Evolutionary conservation across 306 rosid genomes (phyloP).

Genomic region (Gleditsia sinensis): DNA sequence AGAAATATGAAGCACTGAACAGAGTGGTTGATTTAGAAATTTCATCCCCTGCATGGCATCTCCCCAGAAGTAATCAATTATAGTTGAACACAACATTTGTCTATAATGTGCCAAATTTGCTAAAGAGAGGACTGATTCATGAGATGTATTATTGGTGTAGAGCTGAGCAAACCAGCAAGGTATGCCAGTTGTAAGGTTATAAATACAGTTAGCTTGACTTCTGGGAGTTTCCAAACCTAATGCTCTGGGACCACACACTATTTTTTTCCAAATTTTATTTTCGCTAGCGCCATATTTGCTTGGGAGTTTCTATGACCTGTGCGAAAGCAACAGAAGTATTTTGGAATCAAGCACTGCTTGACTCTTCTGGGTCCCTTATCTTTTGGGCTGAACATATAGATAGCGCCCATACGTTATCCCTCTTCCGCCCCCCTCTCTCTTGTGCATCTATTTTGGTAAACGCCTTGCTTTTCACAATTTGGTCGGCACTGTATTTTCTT

Average conservation of each 20-base stretch:
- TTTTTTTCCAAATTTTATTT: conserved; percentile 27
- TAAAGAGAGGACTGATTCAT: conserved; percentile 11
- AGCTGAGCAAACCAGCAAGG: conserved; percentile 16
- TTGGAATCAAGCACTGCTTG: neutral
- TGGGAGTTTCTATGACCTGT: neutral
- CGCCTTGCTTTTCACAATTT: neutral
- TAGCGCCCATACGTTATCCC: neutral
- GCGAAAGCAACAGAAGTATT: neutral
- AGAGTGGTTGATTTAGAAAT: conserved; percentile 23
- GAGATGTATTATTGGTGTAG: conserved; percentile 25
- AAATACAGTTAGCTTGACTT: conserved; percentile 15
- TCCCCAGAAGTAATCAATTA: conserved; percentile 11
- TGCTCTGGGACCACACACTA: conserved; percentile 11
- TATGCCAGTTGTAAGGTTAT: conserved; percentile 22
- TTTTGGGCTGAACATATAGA: neutral
- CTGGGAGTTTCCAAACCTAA: conserved; percentile 24
- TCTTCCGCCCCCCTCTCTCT: neutral
- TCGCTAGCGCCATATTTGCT: conserved; percentile 9
- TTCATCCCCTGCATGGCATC: conserved; percentile 25
- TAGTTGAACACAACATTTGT: conserved; percentile 10
- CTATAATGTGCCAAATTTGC: conserved; percentile 19
- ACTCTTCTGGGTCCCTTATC: conserved; percentile 3
- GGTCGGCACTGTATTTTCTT: conserved; percentile 21
- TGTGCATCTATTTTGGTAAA: neutral
- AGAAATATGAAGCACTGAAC: neutral